Percentiles rank a stretch among this genome's conserved stretches.
phyloP scores from a whole-genome alignment of 306 rosid species.

The Pyrus bretschneideri region DNA sequence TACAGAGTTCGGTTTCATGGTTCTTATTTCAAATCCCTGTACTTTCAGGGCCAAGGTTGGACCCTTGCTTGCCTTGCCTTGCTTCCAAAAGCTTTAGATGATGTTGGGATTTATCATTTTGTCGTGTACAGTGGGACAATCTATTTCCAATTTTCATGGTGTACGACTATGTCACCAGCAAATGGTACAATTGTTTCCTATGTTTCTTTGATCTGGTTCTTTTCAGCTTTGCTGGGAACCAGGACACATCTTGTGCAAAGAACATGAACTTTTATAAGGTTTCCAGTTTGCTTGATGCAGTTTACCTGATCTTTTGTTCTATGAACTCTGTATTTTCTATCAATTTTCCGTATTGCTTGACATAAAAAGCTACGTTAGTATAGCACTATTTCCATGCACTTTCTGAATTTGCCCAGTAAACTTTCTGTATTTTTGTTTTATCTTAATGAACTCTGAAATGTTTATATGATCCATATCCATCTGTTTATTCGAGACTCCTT shows the following conservation, averaged over 20 bases:
- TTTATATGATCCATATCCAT: neutral
- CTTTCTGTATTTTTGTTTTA: neutral
- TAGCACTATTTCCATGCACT: neutral
- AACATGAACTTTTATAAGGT: slow-evolving; percentile 4
- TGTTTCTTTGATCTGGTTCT: slow-evolving; percentile 12
- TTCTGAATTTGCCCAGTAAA: neutral
- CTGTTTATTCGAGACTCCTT: neutral
- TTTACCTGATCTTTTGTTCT: neutral
- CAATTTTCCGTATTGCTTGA: neutral
- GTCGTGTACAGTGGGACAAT: slow-evolving; percentile 12
- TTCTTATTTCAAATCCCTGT: slow-evolving; percentile 30
- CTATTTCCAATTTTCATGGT: slow-evolving; percentile 8
- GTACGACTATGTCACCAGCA: slow-evolving; percentile 1
- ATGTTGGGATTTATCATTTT: slow-evolving; percentile 9
- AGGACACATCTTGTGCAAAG: slow-evolving; percentile 10
- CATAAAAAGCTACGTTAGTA: neutral
- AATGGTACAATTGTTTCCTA: slow-evolving; percentile 1
- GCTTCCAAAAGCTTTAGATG: slow-evolving; percentile 36
- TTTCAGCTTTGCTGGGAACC: slow-evolving; percentile 14
- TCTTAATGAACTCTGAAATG: neutral
- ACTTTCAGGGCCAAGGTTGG: slow-evolving; percentile 46
- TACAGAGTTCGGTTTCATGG: slow-evolving; percentile 2
- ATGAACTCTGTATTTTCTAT: neutral
- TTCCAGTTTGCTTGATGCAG: slow-evolving; percentile 2
- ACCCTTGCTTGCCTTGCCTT: slow-evolving; percentile 11